These are phyloP conservation scores for Epichloe aotearoae DNA, from an alignment of 2,329 filamentous ascomycete genomes.

Conservation along the genomic window DNA sequence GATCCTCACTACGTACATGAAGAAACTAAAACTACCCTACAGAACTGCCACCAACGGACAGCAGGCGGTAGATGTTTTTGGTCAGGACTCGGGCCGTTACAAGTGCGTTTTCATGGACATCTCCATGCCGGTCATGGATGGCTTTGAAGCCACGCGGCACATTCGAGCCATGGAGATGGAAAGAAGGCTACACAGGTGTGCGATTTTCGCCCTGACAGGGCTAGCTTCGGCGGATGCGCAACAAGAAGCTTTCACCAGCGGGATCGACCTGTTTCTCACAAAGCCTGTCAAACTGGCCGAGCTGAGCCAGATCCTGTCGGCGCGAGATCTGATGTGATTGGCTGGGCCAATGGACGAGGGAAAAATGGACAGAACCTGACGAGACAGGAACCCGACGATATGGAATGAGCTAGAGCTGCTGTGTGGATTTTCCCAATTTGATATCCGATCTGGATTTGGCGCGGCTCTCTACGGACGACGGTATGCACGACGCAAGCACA, in stretches of 20 bases:
- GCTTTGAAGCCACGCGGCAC: conserved; percentile 30
- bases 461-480: no score
- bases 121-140: conserved; percentile 41
- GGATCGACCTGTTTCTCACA: conserved; percentile 38
- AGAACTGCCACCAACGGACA: conserved; percentile 15
- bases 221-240: conserved; percentile 32
- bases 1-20: conserved; percentile 17
- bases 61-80: conserved; percentile 15
- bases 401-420: background rate
- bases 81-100: conserved; percentile 7
- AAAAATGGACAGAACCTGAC: background rate
- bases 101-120: conserved; percentile 28
- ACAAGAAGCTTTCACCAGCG: conserved; percentile 35
- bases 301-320: conserved; percentile 10
- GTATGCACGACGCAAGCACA: no score
- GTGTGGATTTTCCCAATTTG: no score
- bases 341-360: background rate
- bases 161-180: conserved; percentile 22
- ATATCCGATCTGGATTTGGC: no score
- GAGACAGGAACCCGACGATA: background rate
- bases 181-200: conserved; percentile 5
- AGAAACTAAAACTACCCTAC: conserved; percentile 13
- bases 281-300: conserved; percentile 33
- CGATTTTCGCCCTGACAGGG: conserved; percentile 37
- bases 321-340: background rate